Conservation (phyloP, 2,329 filamentous ascomycete species). For the Conoideocrella luteorostrata region DNA sequence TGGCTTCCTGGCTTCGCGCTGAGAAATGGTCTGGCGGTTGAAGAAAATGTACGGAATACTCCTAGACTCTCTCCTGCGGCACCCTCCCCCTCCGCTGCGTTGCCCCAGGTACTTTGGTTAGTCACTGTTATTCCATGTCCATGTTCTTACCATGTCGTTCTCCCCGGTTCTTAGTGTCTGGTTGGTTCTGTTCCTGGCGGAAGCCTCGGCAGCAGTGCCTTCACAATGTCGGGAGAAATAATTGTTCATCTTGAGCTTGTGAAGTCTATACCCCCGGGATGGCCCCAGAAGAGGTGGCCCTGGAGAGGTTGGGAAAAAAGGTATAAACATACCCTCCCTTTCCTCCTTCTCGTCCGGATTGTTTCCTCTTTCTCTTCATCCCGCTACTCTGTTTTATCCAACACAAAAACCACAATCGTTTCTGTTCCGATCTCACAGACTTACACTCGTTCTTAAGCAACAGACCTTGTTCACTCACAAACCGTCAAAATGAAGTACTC, state of each 20-base stretch:
- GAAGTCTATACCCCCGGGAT: not conserved
- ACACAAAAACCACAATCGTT: conserved; percentile 3
- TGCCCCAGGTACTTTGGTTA: conserved; percentile 1
- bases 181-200: not conserved
- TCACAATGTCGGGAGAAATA: not conserved
- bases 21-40: too few relatives aligned
- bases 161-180: not conserved
- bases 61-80: too few relatives aligned
- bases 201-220: conserved; percentile 2
- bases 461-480: not conserved
- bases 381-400: conserved; percentile 2
- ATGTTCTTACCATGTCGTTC: not conserved
- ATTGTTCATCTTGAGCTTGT: conserved; percentile 1
- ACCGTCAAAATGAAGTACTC: conserved; percentile 15
- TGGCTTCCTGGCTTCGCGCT: too few relatives aligned
- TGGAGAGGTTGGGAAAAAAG: too few relatives aligned
- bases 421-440: conserved; percentile 1
- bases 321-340: conserved; percentile 7
- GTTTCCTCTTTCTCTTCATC: not conserved
- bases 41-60: not conserved
- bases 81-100: not conserved
- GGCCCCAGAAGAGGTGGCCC: not conserved
- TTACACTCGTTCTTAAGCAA: conserved; percentile 11
- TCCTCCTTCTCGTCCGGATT: not conserved
- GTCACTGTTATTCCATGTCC: conserved; percentile 1